These are phyloP conservation scores for Calocybe indica DNA, from an alignment of 768 basidiomycete genomes.

Conservation along the genomic window DNA sequence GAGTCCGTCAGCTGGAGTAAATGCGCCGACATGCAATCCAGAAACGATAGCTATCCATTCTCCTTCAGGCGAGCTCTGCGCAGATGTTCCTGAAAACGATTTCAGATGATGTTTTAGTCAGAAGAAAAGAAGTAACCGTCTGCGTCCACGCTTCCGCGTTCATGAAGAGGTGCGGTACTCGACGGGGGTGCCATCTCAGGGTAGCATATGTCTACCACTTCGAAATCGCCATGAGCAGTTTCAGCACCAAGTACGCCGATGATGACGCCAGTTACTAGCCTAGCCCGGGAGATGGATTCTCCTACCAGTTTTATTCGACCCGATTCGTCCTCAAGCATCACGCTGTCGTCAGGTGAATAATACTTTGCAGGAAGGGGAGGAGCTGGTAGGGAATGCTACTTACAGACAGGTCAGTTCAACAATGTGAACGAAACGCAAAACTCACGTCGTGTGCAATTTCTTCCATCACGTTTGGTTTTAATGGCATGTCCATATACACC, in stretches of 20 bases:
- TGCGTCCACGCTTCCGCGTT: slow-evolving; percentile 47
- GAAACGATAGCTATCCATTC: slow-evolving; percentile 85
- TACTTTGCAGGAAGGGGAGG: slow-evolving; percentile 75
- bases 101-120: slow-evolving; percentile 1
- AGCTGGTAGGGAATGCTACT: slow-evolving; percentile 82
- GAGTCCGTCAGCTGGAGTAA: slow-evolving; percentile 59
- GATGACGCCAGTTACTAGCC: slow-evolving; percentile 88
- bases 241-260: slow-evolving; percentile 88
- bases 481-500: slow-evolving; percentile 97
- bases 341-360: slow-evolving; percentile 66
- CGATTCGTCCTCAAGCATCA: slow-evolving; percentile 95
- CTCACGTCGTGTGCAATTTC: slow-evolving; percentile 91
- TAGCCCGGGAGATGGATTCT: slow-evolving; percentile 48
- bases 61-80: slow-evolving; percentile 28
- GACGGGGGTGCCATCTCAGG: slow-evolving; percentile 74
- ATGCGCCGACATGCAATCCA: slow-evolving; percentile 74
- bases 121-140: slow-evolving; percentile 46
- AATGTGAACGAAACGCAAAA: slow-evolving; percentile 9
- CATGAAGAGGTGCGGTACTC: slow-evolving; percentile 16
- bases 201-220: slow-evolving; percentile 85
- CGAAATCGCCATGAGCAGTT: slow-evolving; percentile 85
- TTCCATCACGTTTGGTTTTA: slow-evolving; percentile 97
- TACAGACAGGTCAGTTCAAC: not conserved
- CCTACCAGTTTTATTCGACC: slow-evolving; percentile 90
- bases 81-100: slow-evolving; percentile 1